These are phyloP conservation scores for Athelia psychrophila DNA, from an alignment of 1,284 basidiomycete genomes.

Conservation along the genomic window DNA sequence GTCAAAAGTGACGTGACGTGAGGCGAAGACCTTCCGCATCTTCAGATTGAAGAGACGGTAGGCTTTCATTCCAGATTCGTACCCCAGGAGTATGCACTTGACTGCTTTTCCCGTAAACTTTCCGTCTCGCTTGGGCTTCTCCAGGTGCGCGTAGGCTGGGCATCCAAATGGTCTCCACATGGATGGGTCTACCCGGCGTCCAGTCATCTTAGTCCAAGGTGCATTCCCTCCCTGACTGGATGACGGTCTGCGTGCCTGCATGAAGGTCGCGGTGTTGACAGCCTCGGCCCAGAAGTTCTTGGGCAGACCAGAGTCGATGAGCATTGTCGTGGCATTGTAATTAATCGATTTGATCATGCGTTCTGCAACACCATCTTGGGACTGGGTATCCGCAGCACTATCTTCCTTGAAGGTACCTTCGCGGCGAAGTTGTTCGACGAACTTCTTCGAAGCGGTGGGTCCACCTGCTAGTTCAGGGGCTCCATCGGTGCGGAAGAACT, in stretches of 20 bases:
- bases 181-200: slow-evolving; percentile 4
- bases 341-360: slow-evolving; percentile 26
- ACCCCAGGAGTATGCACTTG: slow-evolving; percentile 18
- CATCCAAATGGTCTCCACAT: slow-evolving; percentile 4
- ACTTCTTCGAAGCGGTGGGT: slow-evolving; percentile 21
- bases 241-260: slow-evolving; percentile 3
- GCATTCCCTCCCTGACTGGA: slow-evolving; percentile 1
- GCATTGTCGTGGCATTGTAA: slow-evolving; percentile 17
- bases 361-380: slow-evolving; percentile 29
- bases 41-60: slow-evolving; percentile 13
- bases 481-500: slow-evolving; percentile 25
- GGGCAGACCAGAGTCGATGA: slow-evolving; percentile 18
- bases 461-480: slow-evolving; percentile 15
- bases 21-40: slow-evolving; percentile 11
- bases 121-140: slow-evolving; percentile 13
- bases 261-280: slow-evolving; percentile 13
- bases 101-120: slow-evolving; percentile 14
- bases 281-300: slow-evolving; percentile 23
- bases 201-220: background rate
- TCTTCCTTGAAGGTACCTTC: slow-evolving; percentile 20
- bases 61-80: slow-evolving; percentile 4
- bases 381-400: slow-evolving; percentile 23
- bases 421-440: slow-evolving; percentile 19
- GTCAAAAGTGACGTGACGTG: slow-evolving; percentile 20
- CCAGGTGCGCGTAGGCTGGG: slow-evolving; percentile 9